These are phyloP conservation scores for Tylopilus balloui DNA, from an alignment of 768 basidiomycete genomes.

Conservation along the genomic window DNA sequence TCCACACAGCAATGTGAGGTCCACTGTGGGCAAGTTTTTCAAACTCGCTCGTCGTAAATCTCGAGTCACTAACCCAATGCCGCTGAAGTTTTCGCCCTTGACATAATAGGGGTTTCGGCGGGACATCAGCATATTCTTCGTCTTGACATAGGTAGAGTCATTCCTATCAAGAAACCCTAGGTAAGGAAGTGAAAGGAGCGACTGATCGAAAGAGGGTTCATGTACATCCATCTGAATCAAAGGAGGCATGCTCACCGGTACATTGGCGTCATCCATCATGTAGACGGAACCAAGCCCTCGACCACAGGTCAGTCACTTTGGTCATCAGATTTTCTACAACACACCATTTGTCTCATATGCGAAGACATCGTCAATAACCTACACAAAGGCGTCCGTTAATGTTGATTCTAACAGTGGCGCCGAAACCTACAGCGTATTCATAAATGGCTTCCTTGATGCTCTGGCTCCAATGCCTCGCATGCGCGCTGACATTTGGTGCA, in stretches of 20 bases:
- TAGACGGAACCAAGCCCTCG: slow-evolving; percentile 64
- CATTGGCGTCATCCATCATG: slow-evolving; percentile 84
- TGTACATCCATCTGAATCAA: not conserved
- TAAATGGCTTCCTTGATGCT: slow-evolving; percentile 59
- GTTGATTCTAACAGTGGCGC: not conserved
- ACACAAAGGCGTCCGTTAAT: not conserved
- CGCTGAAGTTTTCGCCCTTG: slow-evolving; percentile 58
- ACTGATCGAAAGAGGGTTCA: slow-evolving; percentile 36
- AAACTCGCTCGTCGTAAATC: not conserved
- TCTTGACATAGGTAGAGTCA: slow-evolving; percentile 58
- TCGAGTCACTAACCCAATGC: slow-evolving; percentile 53
- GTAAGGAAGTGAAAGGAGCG: slow-evolving; percentile 74
- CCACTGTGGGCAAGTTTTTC: slow-evolving; percentile 41
- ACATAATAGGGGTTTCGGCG: slow-evolving; percentile 66
- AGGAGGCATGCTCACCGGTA: slow-evolving; percentile 49
- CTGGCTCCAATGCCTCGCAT: slow-evolving; percentile 55
- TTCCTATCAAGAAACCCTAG: slow-evolving; percentile 66
- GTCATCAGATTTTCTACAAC: not conserved
- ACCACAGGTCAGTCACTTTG: not conserved
- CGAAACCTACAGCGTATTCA: slow-evolving; percentile 47
- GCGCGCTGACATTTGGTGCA: slow-evolving; percentile 45
- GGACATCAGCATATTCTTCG: slow-evolving; percentile 59
- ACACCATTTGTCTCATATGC: slow-evolving; percentile 75
- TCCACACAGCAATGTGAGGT: slow-evolving; percentile 67
- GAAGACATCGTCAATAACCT: slow-evolving; percentile 64